phyloP scores from a whole-genome alignment of 1,284 basidiomycete species.

The Omphalotus olearius region DNA sequence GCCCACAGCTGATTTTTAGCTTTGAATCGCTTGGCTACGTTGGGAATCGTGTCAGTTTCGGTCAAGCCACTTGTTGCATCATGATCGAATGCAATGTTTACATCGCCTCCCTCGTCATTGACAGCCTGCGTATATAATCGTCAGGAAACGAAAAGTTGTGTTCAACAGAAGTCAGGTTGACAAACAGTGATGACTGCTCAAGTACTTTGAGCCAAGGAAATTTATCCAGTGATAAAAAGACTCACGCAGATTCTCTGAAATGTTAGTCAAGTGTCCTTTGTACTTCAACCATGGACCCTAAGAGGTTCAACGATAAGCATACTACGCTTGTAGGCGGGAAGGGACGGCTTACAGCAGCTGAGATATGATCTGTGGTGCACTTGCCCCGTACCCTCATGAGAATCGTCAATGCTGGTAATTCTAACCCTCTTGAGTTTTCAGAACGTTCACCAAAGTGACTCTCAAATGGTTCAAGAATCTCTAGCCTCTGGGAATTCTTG shows the following conservation, averaged over 20 bases:
- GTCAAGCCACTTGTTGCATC: conserved; percentile 43
- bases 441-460: conserved; percentile 65
- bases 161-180: conserved; percentile 17
- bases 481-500: conserved; percentile 81
- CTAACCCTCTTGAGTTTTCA: conserved; percentile 54
- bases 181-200: conserved; percentile 38
- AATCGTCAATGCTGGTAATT: conserved; percentile 81
- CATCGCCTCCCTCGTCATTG: conserved; percentile 89
- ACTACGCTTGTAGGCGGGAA: neutral
- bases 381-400: conserved; percentile 93
- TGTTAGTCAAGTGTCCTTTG: conserved; percentile 94
- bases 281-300: conserved; percentile 98
- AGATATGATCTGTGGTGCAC: conserved; percentile 70
- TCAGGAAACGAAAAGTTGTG: neutral
- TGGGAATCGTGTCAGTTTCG: conserved; percentile 79
- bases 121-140: conserved; percentile 50
- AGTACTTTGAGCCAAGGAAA: neutral
- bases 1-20: conserved; percentile 86
- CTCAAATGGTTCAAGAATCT: conserved; percentile 83
- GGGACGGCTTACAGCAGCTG: conserved; percentile 42
- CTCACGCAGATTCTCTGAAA: conserved; percentile 92
- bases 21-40: conserved; percentile 85
- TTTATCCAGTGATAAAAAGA: conserved; percentile 17
- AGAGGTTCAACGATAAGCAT: conserved; percentile 6
- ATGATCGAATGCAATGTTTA: conserved; percentile 86